Evolutionary conservation across 495 filamentous ascomycete species (phyloP).

Genomic region (Penicillium cinerascens): DNA sequence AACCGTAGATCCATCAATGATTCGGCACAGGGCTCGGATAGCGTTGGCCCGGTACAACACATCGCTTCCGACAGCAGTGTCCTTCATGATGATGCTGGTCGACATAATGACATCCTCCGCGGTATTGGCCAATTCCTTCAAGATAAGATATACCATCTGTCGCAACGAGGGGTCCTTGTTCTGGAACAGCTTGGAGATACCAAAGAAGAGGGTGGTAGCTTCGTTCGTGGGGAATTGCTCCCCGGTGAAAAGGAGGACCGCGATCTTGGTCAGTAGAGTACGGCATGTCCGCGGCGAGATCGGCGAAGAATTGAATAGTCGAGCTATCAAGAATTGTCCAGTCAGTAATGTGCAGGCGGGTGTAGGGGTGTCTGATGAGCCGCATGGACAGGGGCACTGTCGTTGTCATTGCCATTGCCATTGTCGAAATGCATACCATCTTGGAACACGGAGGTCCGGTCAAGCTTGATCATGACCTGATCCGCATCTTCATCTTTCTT

Average conservation of each 20-base stretch:
- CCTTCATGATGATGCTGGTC: constrained; percentile 99
- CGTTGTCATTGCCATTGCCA: too few species aligned
- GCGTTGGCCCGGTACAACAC: constrained; percentile 95
- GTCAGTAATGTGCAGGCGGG: constrained; percentile 13
- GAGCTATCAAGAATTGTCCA: constrained; percentile 56
- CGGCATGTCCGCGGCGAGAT: constrained; percentile 94
- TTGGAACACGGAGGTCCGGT: constrained; percentile 97
- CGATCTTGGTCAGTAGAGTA: constrained; percentile 94
- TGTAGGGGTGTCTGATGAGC: constrained; percentile 17
- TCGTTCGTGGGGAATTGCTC: constrained; percentile 96
- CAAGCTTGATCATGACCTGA: constrained; percentile 87
- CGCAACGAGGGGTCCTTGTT: constrained; percentile 97
- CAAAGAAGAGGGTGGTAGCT: constrained; percentile 97
- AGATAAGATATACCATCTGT: constrained; percentile 97
- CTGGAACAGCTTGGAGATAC: constrained; percentile 99
- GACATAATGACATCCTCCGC: constrained; percentile 99
- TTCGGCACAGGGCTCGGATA: constrained; percentile 90
- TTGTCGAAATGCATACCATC: constrained; percentile 72
- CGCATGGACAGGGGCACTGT: constrained; percentile 23
- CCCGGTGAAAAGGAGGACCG: constrained; percentile 92
- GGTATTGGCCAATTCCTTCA: constrained; percentile 95
- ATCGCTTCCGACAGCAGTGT: constrained; percentile 92
- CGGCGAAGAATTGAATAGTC: constrained; percentile 94
- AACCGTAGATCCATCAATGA: constrained; percentile 97
- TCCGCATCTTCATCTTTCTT: constrained; percentile 99